These are phyloP conservation scores for Trametes coccinea DNA, from an alignment of 768 basidiomycete species.

Conservation along the genomic window DNA sequence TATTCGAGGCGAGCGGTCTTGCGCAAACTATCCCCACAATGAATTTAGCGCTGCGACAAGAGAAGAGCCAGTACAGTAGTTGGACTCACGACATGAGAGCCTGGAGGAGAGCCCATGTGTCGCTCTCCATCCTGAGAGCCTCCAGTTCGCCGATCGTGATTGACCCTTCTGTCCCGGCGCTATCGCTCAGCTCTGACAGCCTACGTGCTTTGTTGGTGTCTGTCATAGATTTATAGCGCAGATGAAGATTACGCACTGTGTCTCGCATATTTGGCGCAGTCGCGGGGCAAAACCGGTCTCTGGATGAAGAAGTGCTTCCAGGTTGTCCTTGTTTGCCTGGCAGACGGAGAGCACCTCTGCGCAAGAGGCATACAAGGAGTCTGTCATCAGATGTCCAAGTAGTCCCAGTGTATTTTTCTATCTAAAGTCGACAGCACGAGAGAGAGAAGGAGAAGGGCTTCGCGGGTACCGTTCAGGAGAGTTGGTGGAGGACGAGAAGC, in stretches of 20 bases:
- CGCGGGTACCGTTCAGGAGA: no score
- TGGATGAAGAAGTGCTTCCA: conserved; percentile 63
- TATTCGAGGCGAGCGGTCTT: conserved; percentile 55
- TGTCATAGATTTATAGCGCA: not conserved
- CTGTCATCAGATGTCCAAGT: conserved; percentile 35
- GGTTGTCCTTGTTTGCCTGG: conserved; percentile 55
- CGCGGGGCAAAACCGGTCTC: conserved; percentile 71
- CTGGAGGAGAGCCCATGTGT: conserved; percentile 83
- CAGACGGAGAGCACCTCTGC: conserved; percentile 65
- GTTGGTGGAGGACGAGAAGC: no score
- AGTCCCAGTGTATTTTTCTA: no score
- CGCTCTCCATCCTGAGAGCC: conserved; percentile 67
- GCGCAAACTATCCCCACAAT: conserved; percentile 49
- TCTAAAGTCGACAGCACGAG: no score
- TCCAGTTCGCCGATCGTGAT: conserved; percentile 56
- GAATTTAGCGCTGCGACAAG: not conserved
- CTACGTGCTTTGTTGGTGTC: conserved; percentile 33
- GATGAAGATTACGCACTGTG: conserved; percentile 49
- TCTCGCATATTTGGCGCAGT: conserved; percentile 49
- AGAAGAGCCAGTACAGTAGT: not conserved
- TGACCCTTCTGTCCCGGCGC: conserved; percentile 32
- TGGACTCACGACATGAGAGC: conserved; percentile 69
- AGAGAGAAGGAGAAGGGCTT: no score
- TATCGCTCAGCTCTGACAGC: conserved; percentile 53
- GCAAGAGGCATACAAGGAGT: conserved; percentile 60